Evolutionary conservation across 805 yeast genomes (phyloP), one percentile per base, ranked within the genome.

Genomic region (Phaffomyces antillensis): DNA sequence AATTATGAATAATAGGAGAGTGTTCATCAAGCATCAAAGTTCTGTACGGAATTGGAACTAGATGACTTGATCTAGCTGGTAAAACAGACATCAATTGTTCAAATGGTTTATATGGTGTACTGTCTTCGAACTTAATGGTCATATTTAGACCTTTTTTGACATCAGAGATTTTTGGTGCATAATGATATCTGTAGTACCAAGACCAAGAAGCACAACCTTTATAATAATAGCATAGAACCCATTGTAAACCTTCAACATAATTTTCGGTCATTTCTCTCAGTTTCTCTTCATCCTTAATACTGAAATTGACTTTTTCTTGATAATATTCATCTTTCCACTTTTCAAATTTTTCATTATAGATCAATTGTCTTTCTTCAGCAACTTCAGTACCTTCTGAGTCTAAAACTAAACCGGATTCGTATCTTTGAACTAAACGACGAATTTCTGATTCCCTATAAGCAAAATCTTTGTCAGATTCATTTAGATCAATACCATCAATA

Each of bases 71-170:
- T 70, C 97, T 80, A 20, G 91, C 96, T 1, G 99, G 99, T 52
- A 93, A 71, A 20, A 93, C 99, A 17, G 96, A 91, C 99, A 91
- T 93, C 56, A 93, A 75, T 68, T 93, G 99, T 62, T 93, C 91
- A 64, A 87, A 91, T 11, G 99, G 99, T 48, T 71, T 77, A 69
- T 93, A 88, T 0, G 99, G 99, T 5, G 61, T 62, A 7, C 95
- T 90, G 52, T 71, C 63, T 15, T 81, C 79, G 55, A 90, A 89
- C 31, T 70, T 61, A 46, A 86, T 72, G 48, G 74, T 66, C 44
- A 77, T 76, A 40, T 81, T 75, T 43, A 91, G 71, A 40, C 96
- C 98, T 46, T 72, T 68, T 31, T 75, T 64, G 49, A 91, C 72
- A 65, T 91, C 98, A 5, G 96, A 87, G 47, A 91, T 87, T 70